Percentiles rank a stretch among this genome's conserved stretches.
Evolutionary conservation across 257 asterid genomes (phyloP).

Genomic region (Schizonepeta tenuifolia): DNA sequence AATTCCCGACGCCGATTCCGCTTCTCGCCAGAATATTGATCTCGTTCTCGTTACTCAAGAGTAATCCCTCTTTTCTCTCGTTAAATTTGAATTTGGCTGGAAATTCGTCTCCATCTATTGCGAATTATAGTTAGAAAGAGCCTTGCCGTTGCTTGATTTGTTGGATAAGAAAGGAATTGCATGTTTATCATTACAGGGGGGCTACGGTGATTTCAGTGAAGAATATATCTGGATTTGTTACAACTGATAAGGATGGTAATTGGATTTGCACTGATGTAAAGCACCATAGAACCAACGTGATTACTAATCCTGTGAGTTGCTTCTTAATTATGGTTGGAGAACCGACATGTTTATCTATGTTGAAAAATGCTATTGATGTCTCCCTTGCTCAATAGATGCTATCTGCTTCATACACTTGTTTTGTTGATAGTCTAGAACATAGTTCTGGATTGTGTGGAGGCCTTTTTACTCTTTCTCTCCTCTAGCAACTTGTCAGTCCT

Average conservation of each 20-base stretch:
- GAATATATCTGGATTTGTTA: constrained; percentile 66
- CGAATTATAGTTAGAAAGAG: background rate
- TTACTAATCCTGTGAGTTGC: constrained; percentile 70
- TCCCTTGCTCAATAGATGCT: background rate
- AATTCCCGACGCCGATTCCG: constrained; percentile 89
- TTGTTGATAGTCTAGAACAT: constrained; percentile 13
- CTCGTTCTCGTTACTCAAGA: constrained; percentile 66
- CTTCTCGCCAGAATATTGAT: constrained; percentile 78
- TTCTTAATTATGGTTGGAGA: constrained; percentile 17
- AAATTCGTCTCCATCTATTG: background rate
- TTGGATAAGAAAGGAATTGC: constrained; percentile 15
- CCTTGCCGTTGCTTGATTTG: background rate
- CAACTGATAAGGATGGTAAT: constrained; percentile 67
- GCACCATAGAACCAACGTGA: constrained; percentile 47
- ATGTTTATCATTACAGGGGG: constrained; percentile 51
- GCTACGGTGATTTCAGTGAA: constrained; percentile 68
- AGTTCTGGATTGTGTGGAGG: constrained; percentile 8
- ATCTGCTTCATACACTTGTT: background rate
- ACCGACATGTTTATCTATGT: too few relatives aligned
- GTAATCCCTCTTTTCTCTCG: constrained; percentile 35
- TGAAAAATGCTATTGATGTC: background rate
- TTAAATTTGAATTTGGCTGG: background rate
- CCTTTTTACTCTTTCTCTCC: background rate
- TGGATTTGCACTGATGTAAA: constrained; percentile 70
- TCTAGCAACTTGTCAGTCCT: constrained; percentile 22